Evolutionary conservation across 2,329 filamentous ascomycete species (phyloP), one percentile per base, ranked within the genome.

Genomic region (Hyphodiscus sp.): DNA sequence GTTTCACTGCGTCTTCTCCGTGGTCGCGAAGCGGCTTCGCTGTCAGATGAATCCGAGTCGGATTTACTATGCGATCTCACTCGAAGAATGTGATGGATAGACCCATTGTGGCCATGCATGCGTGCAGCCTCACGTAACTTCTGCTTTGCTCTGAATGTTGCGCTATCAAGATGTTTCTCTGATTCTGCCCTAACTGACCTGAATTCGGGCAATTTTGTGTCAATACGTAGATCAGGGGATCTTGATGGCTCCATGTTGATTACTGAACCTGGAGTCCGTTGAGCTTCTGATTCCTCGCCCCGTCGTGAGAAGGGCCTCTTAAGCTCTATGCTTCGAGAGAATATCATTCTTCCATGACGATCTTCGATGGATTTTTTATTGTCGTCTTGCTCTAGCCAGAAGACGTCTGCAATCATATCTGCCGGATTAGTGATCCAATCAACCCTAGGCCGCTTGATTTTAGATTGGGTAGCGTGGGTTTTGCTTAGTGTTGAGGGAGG

Each of bases 381-480:
- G 54, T 85, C 76, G 30, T 80, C 82, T 63, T 91, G 84, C 67
- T 96, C 90, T 20, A 95, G 73, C 94, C 94, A 99, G 65, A 91
- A 89, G 1, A 87, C 78, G 72, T 99, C 94, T 4, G 91, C 91
- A 46, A 97, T 74, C 69, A 96, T 79, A 67, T 97, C 91, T 52
- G 88, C 85, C 0, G 92, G 89, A 45, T 87, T 82, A 18, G 91
- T 82, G 41, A 82, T 79, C 94, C 94, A 97, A 65, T 95, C 91
- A 20, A 91, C 83, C 55, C 89, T 82, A 1, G 87, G 85, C 47
- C 90, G 81, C 52, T 84, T 83, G 2, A 81, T 74, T 57, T 90
- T 90, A 13, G 75, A 30, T 4, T 50, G 45, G 16, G 50, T 47
- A 7, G 45, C 11, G 38, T 62, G 59, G 26, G 30, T 73, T 56